Evolutionary conservation across 2,329 filamentous ascomycete species (phyloP), one percentile per base, ranked within the genome.

Genomic region (Ascomycota sp.): DNA sequence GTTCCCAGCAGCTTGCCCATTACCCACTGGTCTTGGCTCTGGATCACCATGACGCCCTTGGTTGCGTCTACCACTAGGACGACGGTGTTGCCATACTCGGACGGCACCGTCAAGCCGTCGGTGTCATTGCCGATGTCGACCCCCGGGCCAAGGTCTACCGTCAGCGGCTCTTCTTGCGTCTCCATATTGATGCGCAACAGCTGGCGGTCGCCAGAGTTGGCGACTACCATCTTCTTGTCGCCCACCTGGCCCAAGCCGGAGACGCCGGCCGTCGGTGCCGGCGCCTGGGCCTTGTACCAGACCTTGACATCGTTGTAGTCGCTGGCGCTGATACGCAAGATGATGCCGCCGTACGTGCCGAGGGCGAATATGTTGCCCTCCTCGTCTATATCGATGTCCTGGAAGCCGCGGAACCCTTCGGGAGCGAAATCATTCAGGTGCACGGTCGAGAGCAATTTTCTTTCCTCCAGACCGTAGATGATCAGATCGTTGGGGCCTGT

Each of bases 401-500:
- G 55, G 27, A 49, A 56, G 6, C 52, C 56, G 21, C 53, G 48
- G 38, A 52, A 57, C 0, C 33, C 35, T 2, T 49, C 50, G 0
- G 38, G 33, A 0, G 47, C 47, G 0, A 49, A 33, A 1, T 42
- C 38, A 0, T 49, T 54, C 8, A 58, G 37, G 38, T 58, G 52
- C 8, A 44, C 34, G 11, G 36, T 39, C 52, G 52, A 58, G 7
- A 53, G 39, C 2, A 45, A 34, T 25, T 38, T 33, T 8, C 44
- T 34, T 9, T 35, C 34, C 8, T 38, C 24, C 2, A 50, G 39
- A 34, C 55, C 44, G 35, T 50, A 55, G 35, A 55, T 55, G 25
- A 56, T 35, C 12, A 59, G 33, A 32, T 48, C 44, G 42, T 56
- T 54, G 35, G 51, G 44, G 21, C 55, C 56, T 1, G 46, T 43